phyloP scores from a whole-genome alignment of 2,329 filamentous ascomycete genomes.

The Xylariaceae sp. region DNA sequence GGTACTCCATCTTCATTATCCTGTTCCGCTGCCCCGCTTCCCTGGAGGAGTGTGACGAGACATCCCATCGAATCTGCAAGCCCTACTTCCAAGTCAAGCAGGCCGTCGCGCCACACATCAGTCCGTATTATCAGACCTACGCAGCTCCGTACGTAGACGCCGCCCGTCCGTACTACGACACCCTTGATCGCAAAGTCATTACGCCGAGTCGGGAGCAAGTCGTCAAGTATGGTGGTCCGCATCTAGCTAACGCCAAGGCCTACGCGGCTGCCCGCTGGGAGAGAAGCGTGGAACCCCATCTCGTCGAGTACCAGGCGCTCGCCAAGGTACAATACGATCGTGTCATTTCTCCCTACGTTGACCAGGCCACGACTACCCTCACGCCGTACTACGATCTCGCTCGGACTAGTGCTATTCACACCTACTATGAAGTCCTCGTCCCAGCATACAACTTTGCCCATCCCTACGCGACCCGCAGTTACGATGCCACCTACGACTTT shows the following conservation, averaged over 20 bases:
- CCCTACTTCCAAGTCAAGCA: constrained; percentile 68
- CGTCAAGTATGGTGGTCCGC: constrained; percentile 70
- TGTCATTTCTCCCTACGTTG: constrained; percentile 67
- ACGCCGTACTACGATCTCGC: constrained; percentile 69
- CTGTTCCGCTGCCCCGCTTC: constrained; percentile 76
- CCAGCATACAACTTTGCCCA: constrained; percentile 70
- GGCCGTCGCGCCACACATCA: constrained; percentile 63
- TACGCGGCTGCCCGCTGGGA: constrained; percentile 71
- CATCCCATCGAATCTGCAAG: constrained; percentile 73
- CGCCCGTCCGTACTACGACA: constrained; percentile 68
- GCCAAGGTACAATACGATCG: constrained; percentile 63
- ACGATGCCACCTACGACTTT: constrained; percentile 61
- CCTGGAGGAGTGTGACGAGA: constrained; percentile 59
- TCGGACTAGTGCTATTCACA: constrained; percentile 57
- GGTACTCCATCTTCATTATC: constrained; percentile 79
- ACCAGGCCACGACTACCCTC: constrained; percentile 51
- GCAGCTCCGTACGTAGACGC: constrained; percentile 75
- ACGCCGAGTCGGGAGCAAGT: constrained; percentile 62
- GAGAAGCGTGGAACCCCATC: constrained; percentile 67
- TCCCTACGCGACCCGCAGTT: constrained; percentile 68
- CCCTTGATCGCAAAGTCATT: constrained; percentile 59
- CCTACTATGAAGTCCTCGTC: constrained; percentile 66
- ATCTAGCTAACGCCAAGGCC: constrained; percentile 60
- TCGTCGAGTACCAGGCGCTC: constrained; percentile 58
- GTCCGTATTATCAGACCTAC: constrained; percentile 82